phyloP scores from a whole-genome alignment of 2,329 filamentous ascomycete genomes.

The Metarhizium guizhouense region DNA sequence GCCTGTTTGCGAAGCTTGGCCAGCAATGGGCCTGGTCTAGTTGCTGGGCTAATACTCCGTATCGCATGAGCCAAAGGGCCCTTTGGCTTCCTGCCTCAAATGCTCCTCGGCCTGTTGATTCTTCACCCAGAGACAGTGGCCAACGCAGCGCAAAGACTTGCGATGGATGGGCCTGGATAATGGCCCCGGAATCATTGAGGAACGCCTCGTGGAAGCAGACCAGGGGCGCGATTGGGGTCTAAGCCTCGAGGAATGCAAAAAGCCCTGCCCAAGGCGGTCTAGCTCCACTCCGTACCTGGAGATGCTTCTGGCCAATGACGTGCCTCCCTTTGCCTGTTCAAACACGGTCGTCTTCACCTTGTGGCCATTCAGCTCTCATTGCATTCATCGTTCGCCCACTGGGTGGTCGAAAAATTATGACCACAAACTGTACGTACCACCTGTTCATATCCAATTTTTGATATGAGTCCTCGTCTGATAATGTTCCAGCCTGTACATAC shows the following conservation, averaged over 20 bases:
- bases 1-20: background rate
- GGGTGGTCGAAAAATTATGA: too few relatives aligned
- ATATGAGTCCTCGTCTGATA: background rate
- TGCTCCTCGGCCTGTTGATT: too few relatives aligned
- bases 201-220: conserved; percentile 1
- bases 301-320: background rate
- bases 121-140: background rate
- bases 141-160: background rate
- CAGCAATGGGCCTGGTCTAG: too few relatives aligned
- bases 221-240: background rate
- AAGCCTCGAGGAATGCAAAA: background rate
- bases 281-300: background rate
- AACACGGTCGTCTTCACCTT: background rate
- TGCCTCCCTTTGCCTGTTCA: background rate
- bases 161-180: background rate
- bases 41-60: too few relatives aligned
- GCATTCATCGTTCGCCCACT: background rate
- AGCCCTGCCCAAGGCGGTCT: background rate
- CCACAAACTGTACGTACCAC: too few relatives aligned
- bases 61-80: too few relatives aligned
- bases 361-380: background rate
- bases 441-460: too few relatives aligned
- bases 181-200: background rate
- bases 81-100: background rate
- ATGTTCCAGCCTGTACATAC: background rate